Percentiles rank a stretch among this genome's conserved stretches.
Conservation (phyloP, 345 rosid species). For the Lepidium aucheri region DNA sequence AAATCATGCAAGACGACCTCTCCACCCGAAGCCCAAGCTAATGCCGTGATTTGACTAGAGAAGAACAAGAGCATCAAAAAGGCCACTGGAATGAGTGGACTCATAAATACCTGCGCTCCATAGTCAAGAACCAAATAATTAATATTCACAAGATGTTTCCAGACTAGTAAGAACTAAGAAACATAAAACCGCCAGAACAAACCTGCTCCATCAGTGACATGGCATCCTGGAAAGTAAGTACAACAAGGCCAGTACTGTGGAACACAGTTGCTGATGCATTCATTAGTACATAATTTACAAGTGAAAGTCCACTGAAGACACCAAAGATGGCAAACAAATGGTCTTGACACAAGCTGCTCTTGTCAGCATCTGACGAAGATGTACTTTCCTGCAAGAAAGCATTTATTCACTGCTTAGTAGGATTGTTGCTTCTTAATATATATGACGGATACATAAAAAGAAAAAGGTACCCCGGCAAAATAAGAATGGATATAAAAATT, state of each 20-base stretch:
- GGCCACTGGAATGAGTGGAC: conserved; percentile 48
- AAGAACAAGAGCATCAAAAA: conserved; percentile 56
- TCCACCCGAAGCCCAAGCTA: conserved; percentile 79
- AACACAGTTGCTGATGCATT: conserved; percentile 77
- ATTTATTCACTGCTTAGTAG: conserved; percentile 6
- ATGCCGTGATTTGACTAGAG: conserved; percentile 64
- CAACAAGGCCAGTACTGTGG: conserved; percentile 58
- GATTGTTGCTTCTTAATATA: background rate
- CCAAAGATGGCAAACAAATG: conserved; percentile 70
- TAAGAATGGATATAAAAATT: conserved; percentile 95
- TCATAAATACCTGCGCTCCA: conserved; percentile 57
- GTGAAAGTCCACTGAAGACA: conserved; percentile 60
- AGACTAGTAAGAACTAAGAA: background rate
- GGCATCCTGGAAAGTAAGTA: conserved; percentile 86
- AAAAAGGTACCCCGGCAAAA: conserved; percentile 53
- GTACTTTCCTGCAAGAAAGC: conserved; percentile 44
- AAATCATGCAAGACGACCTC: conserved; percentile 68
- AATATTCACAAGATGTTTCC: background rate
- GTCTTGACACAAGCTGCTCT: conserved; percentile 54
- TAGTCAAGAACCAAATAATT: conserved; percentile 4
- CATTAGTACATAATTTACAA: conserved; percentile 73
- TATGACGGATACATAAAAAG: background rate
- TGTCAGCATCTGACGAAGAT: conserved; percentile 38
- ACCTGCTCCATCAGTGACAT: conserved; percentile 94
- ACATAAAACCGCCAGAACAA: background rate